These are phyloP conservation scores for Cytospora piceae DNA, from an alignment of 2,329 filamentous ascomycete species.

Conservation along the genomic window DNA sequence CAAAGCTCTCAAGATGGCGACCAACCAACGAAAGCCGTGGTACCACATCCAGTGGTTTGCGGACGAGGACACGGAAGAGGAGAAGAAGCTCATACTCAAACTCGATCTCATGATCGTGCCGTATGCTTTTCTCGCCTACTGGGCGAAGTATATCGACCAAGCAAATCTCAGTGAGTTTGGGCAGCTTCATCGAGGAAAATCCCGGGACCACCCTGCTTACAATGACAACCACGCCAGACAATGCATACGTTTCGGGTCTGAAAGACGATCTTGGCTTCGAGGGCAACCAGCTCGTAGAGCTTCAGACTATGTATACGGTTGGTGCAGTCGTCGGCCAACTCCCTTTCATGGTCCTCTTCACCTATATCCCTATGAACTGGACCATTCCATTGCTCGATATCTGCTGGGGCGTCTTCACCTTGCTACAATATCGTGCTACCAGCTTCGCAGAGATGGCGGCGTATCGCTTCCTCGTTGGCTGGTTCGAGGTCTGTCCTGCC, in stretches of 20 bases:
- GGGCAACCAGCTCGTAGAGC: conserved; percentile 58
- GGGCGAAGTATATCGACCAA: conserved; percentile 61
- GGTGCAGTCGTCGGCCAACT: conserved; percentile 56
- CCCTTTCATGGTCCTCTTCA: conserved; percentile 57
- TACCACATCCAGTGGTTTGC: conserved; percentile 47
- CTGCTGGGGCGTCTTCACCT: conserved; percentile 59
- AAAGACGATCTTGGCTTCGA: conserved; percentile 55
- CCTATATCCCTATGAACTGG: conserved; percentile 50
- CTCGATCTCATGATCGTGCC: conserved; percentile 60
- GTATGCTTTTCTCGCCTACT: conserved; percentile 59
- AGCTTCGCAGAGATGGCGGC: conserved; percentile 54
- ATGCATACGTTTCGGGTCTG: conserved; percentile 59
- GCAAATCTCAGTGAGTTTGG: conserved; percentile 53
- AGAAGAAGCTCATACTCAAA: conserved; percentile 57
- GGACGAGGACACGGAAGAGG: conserved; percentile 51
- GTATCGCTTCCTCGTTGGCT: conserved; percentile 58
- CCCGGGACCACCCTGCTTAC: conserved; percentile 26
- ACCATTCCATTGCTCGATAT: conserved; percentile 56
- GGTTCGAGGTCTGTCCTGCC: conserved; percentile 47
- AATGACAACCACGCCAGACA: conserved; percentile 42
- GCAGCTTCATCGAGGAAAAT: not conserved
- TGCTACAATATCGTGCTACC: conserved; percentile 56
- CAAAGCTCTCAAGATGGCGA: conserved; percentile 4
- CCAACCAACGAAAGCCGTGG: conserved; percentile 13
- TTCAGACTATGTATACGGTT: conserved; percentile 57